Base-by-base conservation (phyloP, 345 rosid genomes). In the Adansonia digitata region DNA sequence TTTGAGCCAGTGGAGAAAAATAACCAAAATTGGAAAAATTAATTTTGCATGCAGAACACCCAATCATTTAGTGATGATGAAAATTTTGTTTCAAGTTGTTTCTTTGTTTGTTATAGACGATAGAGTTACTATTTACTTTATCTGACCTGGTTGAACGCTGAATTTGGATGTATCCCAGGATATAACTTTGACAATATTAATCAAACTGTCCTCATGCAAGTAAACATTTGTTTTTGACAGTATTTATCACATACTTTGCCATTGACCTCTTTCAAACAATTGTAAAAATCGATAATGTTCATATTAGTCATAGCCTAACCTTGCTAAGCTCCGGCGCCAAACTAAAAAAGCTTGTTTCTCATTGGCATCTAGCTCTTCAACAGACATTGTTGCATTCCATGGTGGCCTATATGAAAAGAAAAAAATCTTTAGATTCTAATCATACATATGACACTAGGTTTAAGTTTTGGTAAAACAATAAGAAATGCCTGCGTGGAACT, bases 291-390 rank as follows among this genome's bases (percentile, higher is more conserved):
- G 24, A 37, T 11, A 13, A 59, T 17, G 45, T 29, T 59, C 10
- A 39, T 31, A 27, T 42, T 2, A 65, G 3, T 53, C 51, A 37
- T 13, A n/a, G 55, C 59, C 86, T 53, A 79, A 93, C 97, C 94
- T 89, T 0, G 87, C 94, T 78, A 94, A 89, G 81, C 81, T 81
- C 34, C 94, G 88, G 7, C 97, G 97, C 97, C 98, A 94, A 29
- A 74, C 75, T 14, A 94, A 77, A 77, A 94, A 94, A 76, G 97
- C 86, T 75, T 84, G 90, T 51, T 74, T 82, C 62, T 92, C 97
- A 67, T 89, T 88, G 49, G 84, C 78, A 86, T 94, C 95, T 74
- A 91, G 91, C 79, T 82, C 88, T 26, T 88, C 94, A 77, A 88
- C 80, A 37, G 86, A 79, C 94, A 91, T 93, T 26, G 75, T 78